Base-by-base conservation (phyloP, 208 protist species). In the Trypanosoma mega region DNA sequence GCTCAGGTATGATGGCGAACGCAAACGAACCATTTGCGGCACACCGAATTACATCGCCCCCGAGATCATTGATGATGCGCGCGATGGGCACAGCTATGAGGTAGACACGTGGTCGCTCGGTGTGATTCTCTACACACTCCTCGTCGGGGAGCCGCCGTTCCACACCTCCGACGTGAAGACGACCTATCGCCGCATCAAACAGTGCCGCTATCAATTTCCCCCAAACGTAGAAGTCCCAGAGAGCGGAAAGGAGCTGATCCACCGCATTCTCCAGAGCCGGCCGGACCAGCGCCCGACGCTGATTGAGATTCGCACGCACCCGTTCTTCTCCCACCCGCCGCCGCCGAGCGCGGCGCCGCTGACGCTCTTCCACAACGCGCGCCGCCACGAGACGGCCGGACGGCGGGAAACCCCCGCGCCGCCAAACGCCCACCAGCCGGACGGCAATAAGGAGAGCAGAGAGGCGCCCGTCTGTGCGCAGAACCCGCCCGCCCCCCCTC, bases 71-170 rank as follows among this genome's bases (percentile, higher is more conserved):
- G 82, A 95, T 29, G 54, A 76, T 23, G 68, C 75, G 26, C 84
- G 78, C 55, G 80, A 90, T 47, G 96, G 96, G 14, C 97, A 99
- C 83, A 96, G 88, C 54, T 98, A 89, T 68, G 96, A 99, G 71
- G 98, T 99, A 5, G 98, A 99, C 78, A 87, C 98, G 39, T 99
- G 98, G 98, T 92, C 95, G 9, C 79, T 99, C 12, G 98, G 98
- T 36, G 98, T 99, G 21, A 98, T 99, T 51, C 62, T 98, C 49
- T 99, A 98, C 82, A 99, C 97, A 26, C 66, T 98, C 14, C 72
- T 99, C 16, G 80, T 98, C n/a, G 98, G 98, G 27, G 84, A 93
- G 55, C 98, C 98, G 33, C 98, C 98, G 1, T 99, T 99, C 72
- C 97, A 99, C 81, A 99, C 97, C 37, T 71, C 64, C 14, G 86